These are phyloP conservation scores for Lactarius tabidus DNA, from an alignment of 768 basidiomycete genomes.

Conservation along the genomic window DNA sequence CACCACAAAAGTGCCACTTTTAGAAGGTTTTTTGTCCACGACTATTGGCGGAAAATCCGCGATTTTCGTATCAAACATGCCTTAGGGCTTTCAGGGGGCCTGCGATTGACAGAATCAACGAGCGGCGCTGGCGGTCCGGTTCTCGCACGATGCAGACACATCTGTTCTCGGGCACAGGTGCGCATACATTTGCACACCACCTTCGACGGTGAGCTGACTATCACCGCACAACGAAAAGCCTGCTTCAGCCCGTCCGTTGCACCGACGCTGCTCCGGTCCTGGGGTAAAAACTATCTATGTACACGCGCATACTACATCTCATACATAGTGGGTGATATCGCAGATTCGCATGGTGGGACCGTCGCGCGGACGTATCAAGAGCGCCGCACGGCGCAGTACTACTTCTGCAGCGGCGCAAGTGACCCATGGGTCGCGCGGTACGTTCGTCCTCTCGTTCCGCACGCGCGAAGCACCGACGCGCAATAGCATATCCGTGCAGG, in stretches of 20 bases:
- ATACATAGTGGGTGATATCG: neutral
- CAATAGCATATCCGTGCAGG: neutral
- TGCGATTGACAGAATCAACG: neutral
- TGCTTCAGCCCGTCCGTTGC: neutral
- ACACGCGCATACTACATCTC: neutral
- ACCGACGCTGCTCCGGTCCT: neutral
- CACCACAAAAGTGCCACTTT: no score
- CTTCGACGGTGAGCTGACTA: no score
- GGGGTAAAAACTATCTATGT: neutral
- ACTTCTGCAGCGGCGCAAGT: constrained; percentile 16
- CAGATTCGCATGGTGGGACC: constrained; percentile 16
- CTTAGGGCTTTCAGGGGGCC: no score
- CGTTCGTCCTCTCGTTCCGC: neutral
- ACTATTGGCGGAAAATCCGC: no score
- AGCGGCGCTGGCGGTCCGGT: neutral
- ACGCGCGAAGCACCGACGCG: no score
- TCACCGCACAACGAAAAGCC: neutral
- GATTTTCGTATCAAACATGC: no score
- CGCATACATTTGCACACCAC: neutral
- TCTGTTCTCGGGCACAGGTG: neutral
- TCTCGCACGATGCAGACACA: neutral
- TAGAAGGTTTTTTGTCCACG: no score
- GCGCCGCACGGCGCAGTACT: constrained; percentile 8
- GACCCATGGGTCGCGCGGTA: constrained; percentile 20
- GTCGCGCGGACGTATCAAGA: constrained; percentile 14